Conservation (phyloP, 148 eudicot genomes). For the Amaranthus hypochondriacus region DNA sequence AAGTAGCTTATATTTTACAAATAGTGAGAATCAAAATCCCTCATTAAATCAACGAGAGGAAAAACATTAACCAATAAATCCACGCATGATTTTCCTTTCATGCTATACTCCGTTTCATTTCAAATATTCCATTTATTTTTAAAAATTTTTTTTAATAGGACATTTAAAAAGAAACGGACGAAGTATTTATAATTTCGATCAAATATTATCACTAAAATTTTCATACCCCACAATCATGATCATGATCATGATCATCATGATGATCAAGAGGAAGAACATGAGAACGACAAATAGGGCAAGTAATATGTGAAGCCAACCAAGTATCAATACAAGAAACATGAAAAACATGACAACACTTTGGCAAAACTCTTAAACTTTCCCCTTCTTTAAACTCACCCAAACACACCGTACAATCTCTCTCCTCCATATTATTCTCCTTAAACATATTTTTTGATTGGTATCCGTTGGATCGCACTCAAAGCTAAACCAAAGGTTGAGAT, state of each 20-base stretch:
- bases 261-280: conserved; percentile 24
- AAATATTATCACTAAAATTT: no score
- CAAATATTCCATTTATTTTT: not conserved
- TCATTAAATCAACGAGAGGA: no score
- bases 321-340: conserved; percentile 77
- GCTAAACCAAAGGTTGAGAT: conserved; percentile 61
- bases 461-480: conserved; percentile 39
- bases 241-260: not conserved
- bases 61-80: no score
- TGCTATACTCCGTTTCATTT: not conserved
- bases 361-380: conserved; percentile 55
- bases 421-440: conserved; percentile 34
- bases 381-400: conserved; percentile 54
- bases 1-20: no score
- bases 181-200: no score
- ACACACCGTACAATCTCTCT: conserved; percentile 68
- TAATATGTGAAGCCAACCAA: conserved; percentile 71
- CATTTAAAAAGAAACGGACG: no score
- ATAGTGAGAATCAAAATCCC: no score
- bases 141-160: no score
- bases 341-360: conserved; percentile 70
- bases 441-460: conserved; percentile 41
- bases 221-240: not conserved
- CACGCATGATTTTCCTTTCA: not conserved
- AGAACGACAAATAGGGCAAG: conserved; percentile 74